A percentile compares a stretch with the other conserved stretches of the same genome.
These are phyloP conservation scores for Podaxis sp. DNA, from an alignment of 768 basidiomycete species.

Conservation along the genomic window DNA sequence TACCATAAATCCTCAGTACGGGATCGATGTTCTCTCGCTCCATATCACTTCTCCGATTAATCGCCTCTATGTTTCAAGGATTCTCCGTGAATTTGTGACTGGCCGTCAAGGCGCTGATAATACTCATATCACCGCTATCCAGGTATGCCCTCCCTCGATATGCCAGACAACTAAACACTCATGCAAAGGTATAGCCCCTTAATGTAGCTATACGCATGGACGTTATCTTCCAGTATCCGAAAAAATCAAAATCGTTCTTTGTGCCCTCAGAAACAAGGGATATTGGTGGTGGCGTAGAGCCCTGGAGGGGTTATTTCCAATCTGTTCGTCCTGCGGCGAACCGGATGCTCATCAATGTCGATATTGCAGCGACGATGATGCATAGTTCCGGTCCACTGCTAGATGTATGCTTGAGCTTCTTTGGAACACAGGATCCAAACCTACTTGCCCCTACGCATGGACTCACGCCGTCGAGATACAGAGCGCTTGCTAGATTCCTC, in stretches of 20 bases:
- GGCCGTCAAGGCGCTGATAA: conserved; percentile 73
- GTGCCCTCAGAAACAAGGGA: conserved; percentile 55
- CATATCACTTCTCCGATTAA: background rate
- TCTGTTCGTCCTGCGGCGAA: conserved; percentile 70
- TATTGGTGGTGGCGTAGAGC: conserved; percentile 64
- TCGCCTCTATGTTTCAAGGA: conserved; percentile 36
- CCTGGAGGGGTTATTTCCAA: conserved; percentile 85
- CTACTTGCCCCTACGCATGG: conserved; percentile 34
- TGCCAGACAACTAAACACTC: background rate
- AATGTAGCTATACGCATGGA: conserved; percentile 87
- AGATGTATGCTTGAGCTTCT: conserved; percentile 55
- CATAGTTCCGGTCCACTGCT: conserved; percentile 65
- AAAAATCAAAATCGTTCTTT: conserved; percentile 78
- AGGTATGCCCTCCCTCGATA: conserved; percentile 36
- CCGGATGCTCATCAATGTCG: conserved; percentile 72
- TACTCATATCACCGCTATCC: conserved; percentile 59
- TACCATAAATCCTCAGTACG: conserved; percentile 35
- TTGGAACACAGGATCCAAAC: conserved; percentile 32
- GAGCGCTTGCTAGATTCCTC: conserved; percentile 42
- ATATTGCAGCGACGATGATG: conserved; percentile 80
- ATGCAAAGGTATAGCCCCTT: conserved; percentile 46
- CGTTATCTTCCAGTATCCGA: conserved; percentile 67
- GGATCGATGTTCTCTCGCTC: background rate
- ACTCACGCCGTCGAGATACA: conserved; percentile 56
- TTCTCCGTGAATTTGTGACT: conserved; percentile 58